phyloP scores from a whole-genome alignment of 495 filamentous ascomycete species.

The Elaphomyces granulatus region DNA sequence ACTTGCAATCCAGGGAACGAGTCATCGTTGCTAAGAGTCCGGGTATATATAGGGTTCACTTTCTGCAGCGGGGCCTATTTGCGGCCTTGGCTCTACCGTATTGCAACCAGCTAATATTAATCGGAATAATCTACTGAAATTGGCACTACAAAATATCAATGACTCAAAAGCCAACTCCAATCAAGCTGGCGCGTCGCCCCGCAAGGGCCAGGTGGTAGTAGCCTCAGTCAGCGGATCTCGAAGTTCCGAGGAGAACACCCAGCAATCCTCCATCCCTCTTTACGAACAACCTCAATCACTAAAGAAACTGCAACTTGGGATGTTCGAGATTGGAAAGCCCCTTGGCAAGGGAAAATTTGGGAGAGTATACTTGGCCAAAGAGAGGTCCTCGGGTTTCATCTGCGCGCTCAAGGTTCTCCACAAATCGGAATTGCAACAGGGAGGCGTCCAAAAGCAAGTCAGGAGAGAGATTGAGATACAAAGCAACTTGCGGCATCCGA shows the following conservation, averaged over 20 bases:
- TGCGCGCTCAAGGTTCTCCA: constrained; percentile 95
- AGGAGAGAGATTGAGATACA: constrained; percentile 97
- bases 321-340: constrained; percentile 97
- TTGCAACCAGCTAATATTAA: constrained; percentile 45
- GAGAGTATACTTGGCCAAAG: constrained; percentile 86
- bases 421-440: constrained; percentile 84
- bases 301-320: constrained; percentile 82
- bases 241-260: constrained; percentile 37
- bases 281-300: constrained; percentile 45
- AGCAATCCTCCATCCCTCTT: constrained; percentile 38
- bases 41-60: constrained; percentile 21
- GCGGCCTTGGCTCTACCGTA: constrained; percentile 35
- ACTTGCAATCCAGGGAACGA: too few relatives aligned
- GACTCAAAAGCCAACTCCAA: constrained; percentile 37
- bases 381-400: constrained; percentile 77
- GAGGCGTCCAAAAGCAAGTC: constrained; percentile 92
- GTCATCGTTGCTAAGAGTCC: constrained; percentile 7
- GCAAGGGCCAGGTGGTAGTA: constrained; percentile 10
- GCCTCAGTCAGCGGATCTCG: background rate
- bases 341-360: constrained; percentile 97
- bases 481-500: constrained; percentile 88
- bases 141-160: constrained; percentile 63
- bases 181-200: constrained; percentile 21
- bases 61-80: constrained; percentile 36
- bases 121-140: constrained; percentile 60